phyloP scores from a whole-genome alignment of 2,329 filamentous ascomycete species.

The Fusarium duplospermum region DNA sequence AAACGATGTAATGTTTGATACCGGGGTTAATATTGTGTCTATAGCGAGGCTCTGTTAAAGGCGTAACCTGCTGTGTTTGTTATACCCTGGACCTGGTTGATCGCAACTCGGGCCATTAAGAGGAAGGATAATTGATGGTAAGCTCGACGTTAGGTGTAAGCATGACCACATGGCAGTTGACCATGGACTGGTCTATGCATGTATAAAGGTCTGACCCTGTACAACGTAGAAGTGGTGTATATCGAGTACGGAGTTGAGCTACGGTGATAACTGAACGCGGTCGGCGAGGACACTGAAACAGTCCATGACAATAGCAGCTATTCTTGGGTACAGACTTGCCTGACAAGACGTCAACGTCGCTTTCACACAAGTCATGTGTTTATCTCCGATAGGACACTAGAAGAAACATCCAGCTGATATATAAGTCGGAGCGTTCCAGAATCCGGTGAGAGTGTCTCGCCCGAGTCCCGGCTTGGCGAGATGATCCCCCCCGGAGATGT shows the following conservation, averaged over 20 bases:
- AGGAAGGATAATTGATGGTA: neutral
- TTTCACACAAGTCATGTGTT: neutral
- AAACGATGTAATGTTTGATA: neutral
- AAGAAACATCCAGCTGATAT: neutral
- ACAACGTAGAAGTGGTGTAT: neutral
- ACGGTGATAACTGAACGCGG: neutral
- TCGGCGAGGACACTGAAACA: too few relatives aligned
- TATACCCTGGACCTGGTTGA: conserved; percentile 8
- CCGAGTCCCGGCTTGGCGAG: neutral
- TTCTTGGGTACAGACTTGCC: neutral
- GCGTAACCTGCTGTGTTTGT: neutral
- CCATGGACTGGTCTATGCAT: neutral
- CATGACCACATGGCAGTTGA: neutral
- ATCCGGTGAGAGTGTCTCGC: neutral
- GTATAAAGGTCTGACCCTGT: neutral
- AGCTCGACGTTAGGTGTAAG: neutral
- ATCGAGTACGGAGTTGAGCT: neutral
- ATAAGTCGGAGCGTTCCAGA: neutral
- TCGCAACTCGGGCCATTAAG: neutral
- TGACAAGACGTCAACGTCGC: neutral
- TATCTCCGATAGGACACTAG: neutral
- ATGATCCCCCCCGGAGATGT: neutral
- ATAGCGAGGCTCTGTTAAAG: neutral
- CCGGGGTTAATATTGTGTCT: too few relatives aligned
- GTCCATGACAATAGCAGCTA: neutral